phyloP scores from a whole-genome alignment of 495 filamentous ascomycete species.

The Neurospora cerealis region DNA sequence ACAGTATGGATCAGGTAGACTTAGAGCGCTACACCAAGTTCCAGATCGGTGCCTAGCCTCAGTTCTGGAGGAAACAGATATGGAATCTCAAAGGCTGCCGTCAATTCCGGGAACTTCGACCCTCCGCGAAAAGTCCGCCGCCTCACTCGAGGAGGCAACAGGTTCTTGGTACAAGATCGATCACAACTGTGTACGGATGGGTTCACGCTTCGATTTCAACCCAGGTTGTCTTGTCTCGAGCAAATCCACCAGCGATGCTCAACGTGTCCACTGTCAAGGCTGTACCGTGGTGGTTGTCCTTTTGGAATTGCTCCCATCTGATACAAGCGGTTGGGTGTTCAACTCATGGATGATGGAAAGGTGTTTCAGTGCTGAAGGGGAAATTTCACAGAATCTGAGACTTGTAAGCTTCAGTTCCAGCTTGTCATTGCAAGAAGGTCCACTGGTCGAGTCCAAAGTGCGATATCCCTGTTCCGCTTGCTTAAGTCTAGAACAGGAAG shows the following conservation, averaged over 20 bases:
- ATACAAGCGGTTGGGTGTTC: neutral
- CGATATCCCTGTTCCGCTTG: neutral
- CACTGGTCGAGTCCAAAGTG: neutral
- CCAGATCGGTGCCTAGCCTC: neutral
- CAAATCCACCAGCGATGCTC: neutral
- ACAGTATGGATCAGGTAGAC: neutral
- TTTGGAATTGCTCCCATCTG: no score
- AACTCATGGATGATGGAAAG: neutral
- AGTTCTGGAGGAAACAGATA: neutral
- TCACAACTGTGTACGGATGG: neutral
- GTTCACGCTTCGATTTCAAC: neutral
- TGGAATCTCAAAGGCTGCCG: neutral
- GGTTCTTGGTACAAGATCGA: neutral
- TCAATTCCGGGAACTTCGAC: neutral
- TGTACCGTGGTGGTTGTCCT: neutral
- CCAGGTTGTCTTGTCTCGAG: neutral
- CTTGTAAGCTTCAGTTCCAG: neutral
- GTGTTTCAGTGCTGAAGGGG: neutral
- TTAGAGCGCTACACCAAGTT: neutral
- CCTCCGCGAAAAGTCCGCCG: neutral
- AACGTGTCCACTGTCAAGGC: neutral
- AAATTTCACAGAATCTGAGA: neutral
- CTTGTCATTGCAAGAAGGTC: neutral
- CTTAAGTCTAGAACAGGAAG: neutral
- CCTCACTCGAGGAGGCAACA: neutral